phyloP scores from a whole-genome alignment of 2,329 filamentous ascomycete species.

The Hortaea sp. region DNA sequence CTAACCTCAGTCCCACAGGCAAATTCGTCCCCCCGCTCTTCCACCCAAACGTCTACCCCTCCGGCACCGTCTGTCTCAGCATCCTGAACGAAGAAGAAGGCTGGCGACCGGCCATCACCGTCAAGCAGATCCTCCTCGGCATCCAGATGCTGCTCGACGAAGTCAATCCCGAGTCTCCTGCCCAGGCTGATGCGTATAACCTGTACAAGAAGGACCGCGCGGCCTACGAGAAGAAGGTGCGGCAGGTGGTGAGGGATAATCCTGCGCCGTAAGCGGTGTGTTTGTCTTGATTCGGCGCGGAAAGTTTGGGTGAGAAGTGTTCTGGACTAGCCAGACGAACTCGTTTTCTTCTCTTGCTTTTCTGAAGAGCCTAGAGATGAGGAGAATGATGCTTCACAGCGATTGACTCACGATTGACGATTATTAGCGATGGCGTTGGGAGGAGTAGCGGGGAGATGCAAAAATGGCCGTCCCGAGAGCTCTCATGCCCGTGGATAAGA shows the following conservation, averaged over 20 bases:
- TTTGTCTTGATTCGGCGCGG: background rate
- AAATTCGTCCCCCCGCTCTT: conserved; percentile 95
- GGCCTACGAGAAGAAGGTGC: conserved; percentile 84
- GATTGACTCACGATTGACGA: background rate
- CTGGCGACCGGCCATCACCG: conserved; percentile 96
- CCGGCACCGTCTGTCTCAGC: conserved; percentile 90
- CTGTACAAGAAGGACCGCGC: conserved; percentile 81
- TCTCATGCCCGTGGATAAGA: too few relatives aligned
- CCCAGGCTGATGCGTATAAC: conserved; percentile 95
- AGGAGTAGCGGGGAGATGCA: background rate
- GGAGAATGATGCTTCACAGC: too few relatives aligned
- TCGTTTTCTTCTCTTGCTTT: too few relatives aligned
- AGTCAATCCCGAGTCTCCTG: conserved; percentile 92
- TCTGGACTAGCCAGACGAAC: background rate
- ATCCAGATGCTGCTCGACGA: conserved; percentile 95
- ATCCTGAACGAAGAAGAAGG: conserved; percentile 98
- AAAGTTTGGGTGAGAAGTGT: background rate
- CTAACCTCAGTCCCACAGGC: conserved; percentile 45
- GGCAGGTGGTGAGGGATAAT: conserved; percentile 80
- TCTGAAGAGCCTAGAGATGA: too few relatives aligned
- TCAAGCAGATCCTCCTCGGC: conserved; percentile 92
- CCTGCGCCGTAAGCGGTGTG: conserved; percentile 47
- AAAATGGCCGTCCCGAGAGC: too few relatives aligned
- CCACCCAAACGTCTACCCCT: conserved; percentile 97
- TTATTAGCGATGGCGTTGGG: background rate